These are phyloP conservation scores for Hirschioporus abietinus DNA, from an alignment of 768 basidiomycete genomes.

Conservation along the genomic window DNA sequence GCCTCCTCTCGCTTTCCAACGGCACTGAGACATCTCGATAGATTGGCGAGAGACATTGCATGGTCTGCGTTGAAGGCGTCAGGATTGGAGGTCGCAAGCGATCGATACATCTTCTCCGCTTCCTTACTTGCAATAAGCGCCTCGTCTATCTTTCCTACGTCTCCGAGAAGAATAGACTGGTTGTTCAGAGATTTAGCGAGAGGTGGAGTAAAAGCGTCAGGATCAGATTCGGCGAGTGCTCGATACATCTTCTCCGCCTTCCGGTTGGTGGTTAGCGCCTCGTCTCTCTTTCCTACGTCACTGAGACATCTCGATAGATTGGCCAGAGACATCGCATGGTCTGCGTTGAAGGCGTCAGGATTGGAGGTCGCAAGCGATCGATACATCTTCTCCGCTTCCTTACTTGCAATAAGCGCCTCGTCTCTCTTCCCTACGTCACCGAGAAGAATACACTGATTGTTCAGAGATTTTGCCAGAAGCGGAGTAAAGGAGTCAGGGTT, in stretches of 20 bases:
- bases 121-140: not conserved
- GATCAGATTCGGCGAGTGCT: not conserved
- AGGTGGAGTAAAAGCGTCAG: conserved; percentile 5
- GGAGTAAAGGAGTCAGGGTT: conserved; percentile 3
- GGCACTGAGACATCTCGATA: not conserved
- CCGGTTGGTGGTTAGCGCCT: conserved; percentile 6
- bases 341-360: conserved; percentile 6
- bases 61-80: not conserved
- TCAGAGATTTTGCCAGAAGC: conserved; percentile 2
- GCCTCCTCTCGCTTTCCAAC: not conserved
- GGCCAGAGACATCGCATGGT: conserved; percentile 9
- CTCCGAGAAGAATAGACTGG: not conserved
- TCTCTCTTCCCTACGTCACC: conserved; percentile 5
- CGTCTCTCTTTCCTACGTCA: conserved; percentile 7
- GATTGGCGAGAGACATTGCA: not conserved
- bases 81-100: not conserved
- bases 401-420: conserved; percentile 9
- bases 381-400: conserved; percentile 7
- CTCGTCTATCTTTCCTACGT: not conserved
- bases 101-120: not conserved
- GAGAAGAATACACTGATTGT: conserved; percentile 3
- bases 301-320: conserved; percentile 8
- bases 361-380: not conserved
- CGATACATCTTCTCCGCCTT: not conserved
- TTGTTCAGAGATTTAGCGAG: conserved; percentile 7